These are phyloP conservation scores for Suillus discolor DNA, from an alignment of 768 basidiomycete species.

Conservation along the genomic window DNA sequence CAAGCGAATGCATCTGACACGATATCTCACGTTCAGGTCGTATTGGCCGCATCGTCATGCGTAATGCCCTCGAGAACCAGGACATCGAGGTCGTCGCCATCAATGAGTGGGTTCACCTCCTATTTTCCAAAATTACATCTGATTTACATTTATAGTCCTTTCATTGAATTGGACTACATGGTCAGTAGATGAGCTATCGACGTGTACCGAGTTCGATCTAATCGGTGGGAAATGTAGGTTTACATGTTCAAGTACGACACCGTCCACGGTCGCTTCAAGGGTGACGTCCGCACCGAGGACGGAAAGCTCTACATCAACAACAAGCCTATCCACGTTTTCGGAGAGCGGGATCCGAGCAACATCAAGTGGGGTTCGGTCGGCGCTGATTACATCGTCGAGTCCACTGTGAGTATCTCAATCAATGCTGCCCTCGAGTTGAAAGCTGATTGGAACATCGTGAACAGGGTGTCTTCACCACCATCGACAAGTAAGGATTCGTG, in stretches of 20 bases:
- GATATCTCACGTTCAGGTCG: constrained; percentile 59
- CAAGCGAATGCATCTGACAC: constrained; percentile 13
- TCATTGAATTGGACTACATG: constrained; percentile 98
- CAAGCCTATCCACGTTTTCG: constrained; percentile 74
- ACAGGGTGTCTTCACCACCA: constrained; percentile 96
- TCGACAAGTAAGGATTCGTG: constrained; percentile 63
- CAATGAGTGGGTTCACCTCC: constrained; percentile 73
- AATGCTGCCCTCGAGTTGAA: not conserved
- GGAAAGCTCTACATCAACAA: constrained; percentile 89
- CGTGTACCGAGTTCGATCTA: constrained; percentile 8
- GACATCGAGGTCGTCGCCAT: constrained; percentile 89
- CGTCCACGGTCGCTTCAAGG: constrained; percentile 92
- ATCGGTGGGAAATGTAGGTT: constrained; percentile 49
- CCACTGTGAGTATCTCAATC: constrained; percentile 62
- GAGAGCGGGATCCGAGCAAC: constrained; percentile 83
- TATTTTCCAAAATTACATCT: constrained; percentile 8
- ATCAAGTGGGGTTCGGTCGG: constrained; percentile 83
- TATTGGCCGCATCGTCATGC: constrained; percentile 97
- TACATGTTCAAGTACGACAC: constrained; percentile 99
- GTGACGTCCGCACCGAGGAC: constrained; percentile 76
- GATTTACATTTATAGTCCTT: constrained; percentile 61
- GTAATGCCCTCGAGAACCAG: constrained; percentile 81
- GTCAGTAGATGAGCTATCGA: constrained; percentile 40
- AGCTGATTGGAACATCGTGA: constrained; percentile 16
- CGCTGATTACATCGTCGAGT: constrained; percentile 95